Evolutionary conservation across 495 filamentous ascomycete genomes (phyloP).

Genomic region (Aspergillus sclerotiicarbonarius): DNA sequence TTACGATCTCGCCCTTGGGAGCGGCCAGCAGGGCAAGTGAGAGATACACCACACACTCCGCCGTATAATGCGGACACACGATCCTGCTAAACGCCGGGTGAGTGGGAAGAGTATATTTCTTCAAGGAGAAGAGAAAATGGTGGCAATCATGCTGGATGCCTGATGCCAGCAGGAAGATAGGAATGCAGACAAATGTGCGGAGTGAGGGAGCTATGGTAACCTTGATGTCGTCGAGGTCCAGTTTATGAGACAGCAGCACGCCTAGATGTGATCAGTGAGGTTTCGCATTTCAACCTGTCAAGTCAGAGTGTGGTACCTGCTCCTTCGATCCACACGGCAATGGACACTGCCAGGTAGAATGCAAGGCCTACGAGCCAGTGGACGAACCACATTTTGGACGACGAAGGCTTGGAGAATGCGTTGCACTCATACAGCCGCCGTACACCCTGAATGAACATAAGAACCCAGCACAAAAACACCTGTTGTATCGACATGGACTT

Average conservation of each 20-base stretch:
- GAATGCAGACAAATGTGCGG: constrained; percentile 58
- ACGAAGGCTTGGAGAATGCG: constrained; percentile 60
- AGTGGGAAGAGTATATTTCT: constrained; percentile 78
- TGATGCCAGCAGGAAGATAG: constrained; percentile 72
- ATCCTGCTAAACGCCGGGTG: constrained; percentile 67
- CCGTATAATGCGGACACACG: constrained; percentile 88
- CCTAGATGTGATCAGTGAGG: constrained; percentile 22
- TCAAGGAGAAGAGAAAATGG: constrained; percentile 70
- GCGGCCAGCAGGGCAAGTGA: constrained; percentile 73
- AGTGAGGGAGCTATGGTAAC: constrained; percentile 48
- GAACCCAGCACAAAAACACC: constrained; percentile 61
- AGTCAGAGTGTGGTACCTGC: constrained; percentile 49
- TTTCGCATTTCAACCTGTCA: constrained; percentile 16
- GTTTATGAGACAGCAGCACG: constrained; percentile 25
- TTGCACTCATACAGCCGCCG: constrained; percentile 74
- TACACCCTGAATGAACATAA: constrained; percentile 71
- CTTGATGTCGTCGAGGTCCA: constrained; percentile 34
- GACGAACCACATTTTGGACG: constrained; percentile 74
- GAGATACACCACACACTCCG: constrained; percentile 81
- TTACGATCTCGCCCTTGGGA: constrained; percentile 59
- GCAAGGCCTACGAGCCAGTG: constrained; percentile 76
- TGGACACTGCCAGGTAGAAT: constrained; percentile 70
- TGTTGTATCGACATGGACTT: constrained; percentile 63
- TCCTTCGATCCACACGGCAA: constrained; percentile 86
- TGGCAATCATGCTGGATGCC: constrained; percentile 80